Evolutionary conservation across 805 yeast genomes (phyloP).

Genomic region (Brettanomyces naardenensis): DNA sequence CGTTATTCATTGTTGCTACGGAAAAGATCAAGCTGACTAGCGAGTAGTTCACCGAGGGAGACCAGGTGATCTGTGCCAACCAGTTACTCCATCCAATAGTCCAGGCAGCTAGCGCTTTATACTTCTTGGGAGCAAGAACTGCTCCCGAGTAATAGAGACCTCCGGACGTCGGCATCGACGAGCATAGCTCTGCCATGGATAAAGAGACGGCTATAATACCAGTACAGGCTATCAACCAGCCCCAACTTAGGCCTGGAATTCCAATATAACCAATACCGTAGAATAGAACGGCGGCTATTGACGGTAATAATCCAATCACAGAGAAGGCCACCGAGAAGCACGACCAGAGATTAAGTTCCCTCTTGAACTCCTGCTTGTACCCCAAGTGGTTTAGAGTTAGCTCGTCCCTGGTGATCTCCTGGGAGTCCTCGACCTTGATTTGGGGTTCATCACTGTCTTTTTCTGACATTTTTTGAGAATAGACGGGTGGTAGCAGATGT

Average conservation of each 20-base stretch:
- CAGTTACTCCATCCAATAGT: conserved; percentile 58
- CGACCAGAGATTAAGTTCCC: conserved; percentile 50
- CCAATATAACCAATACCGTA: conserved; percentile 57
- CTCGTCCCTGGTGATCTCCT: too few relatives aligned
- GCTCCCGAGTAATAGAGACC: conserved; percentile 66
- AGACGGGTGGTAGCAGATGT: too few relatives aligned
- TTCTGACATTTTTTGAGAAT: too few relatives aligned
- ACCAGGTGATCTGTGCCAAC: conserved; percentile 54
- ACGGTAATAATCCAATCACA: conserved; percentile 57
- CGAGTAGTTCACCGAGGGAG: conserved; percentile 52
- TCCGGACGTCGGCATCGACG: conserved; percentile 60
- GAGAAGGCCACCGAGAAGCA: conserved; percentile 58
- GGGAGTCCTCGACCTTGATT: too few relatives aligned
- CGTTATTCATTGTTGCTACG: conserved; percentile 33
- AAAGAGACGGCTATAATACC: conserved; percentile 52
- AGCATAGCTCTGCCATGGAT: conserved; percentile 57
- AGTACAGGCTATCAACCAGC: conserved; percentile 44
- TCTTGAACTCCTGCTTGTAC: conserved; percentile 56
- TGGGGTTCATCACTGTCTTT: too few relatives aligned
- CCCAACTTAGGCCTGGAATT: conserved; percentile 59
- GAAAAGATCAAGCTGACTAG: conserved; percentile 52
- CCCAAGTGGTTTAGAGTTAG: too few relatives aligned
- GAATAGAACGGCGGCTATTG: conserved; percentile 55
- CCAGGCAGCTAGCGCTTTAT: conserved; percentile 52
- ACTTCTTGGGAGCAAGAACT: conserved; percentile 49